phyloP scores from a whole-genome alignment of 805 yeast genomes.

The Cyberlindnera americana region DNA sequence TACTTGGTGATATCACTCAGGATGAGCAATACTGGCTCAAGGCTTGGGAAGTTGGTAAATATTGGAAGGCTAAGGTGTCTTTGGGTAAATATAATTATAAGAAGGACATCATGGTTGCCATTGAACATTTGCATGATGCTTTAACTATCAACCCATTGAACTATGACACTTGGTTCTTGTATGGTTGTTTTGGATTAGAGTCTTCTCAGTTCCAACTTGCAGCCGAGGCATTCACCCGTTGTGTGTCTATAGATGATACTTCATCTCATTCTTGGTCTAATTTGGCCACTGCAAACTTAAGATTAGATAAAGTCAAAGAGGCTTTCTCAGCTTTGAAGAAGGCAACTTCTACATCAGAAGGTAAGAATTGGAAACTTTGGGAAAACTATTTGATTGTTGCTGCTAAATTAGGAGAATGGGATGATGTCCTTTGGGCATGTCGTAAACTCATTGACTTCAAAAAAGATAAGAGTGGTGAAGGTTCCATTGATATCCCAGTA shows the following conservation, averaged over 20 bases:
- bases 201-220: slow-evolving; percentile 67
- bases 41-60: slow-evolving; percentile 84
- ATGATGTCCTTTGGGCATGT: slow-evolving; percentile 77
- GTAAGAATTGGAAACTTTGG: slow-evolving; percentile 85
- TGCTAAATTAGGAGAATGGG: slow-evolving; percentile 80
- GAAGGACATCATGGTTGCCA: slow-evolving; percentile 50
- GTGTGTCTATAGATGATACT: slow-evolving; percentile 79
- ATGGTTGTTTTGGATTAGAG: slow-evolving; percentile 88
- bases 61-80: slow-evolving; percentile 82
- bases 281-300: slow-evolving; percentile 73
- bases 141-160: slow-evolving; percentile 68
- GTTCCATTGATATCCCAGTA: slow-evolving; percentile 68
- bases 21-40: slow-evolving; percentile 76
- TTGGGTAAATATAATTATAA: slow-evolving; percentile 64
- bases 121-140: slow-evolving; percentile 71
- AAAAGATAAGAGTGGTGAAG: slow-evolving; percentile 55
- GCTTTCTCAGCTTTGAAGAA: slow-evolving; percentile 82
- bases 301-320: slow-evolving; percentile 60
- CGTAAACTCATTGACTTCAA: slow-evolving; percentile 56
- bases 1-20: slow-evolving; percentile 79
- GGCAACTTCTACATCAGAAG: slow-evolving; percentile 69
- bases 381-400: slow-evolving; percentile 85
- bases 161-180: slow-evolving; percentile 84
- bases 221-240: slow-evolving; percentile 87
- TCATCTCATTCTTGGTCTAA: slow-evolving; percentile 90